Conservation (phyloP, 139 green algal genomes). For the Volvox reticuliferus region DNA sequence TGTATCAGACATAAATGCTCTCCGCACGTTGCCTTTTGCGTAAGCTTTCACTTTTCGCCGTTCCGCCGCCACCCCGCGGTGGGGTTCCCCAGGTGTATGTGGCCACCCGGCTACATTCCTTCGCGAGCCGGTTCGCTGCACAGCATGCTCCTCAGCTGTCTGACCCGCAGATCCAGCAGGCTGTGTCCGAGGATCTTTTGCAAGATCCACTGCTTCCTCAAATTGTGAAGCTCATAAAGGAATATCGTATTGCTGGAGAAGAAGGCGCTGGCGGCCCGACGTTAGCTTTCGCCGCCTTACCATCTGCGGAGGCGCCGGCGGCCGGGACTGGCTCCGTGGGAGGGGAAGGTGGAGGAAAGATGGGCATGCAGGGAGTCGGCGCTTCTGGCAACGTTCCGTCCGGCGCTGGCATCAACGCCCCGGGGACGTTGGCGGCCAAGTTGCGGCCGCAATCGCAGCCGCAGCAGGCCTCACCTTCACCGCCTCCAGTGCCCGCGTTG, state of each 20-base stretch:
- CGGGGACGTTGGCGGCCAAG: background rate
- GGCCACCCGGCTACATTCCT: constrained; percentile 17
- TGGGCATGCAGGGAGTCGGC: background rate
- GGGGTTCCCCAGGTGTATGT: constrained; percentile 15
- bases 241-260: background rate
- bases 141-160: constrained; percentile 26
- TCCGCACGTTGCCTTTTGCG: background rate
- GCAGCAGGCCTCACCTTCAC: background rate
- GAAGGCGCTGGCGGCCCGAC: background rate
- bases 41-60: background rate
- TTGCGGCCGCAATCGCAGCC: background rate
- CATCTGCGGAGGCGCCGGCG: background rate
- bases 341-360: background rate
- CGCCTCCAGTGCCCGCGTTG: background rate
- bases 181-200: constrained; percentile 22
- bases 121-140: constrained; percentile 2
- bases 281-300: background rate
- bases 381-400: background rate
- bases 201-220: background rate
- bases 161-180: constrained; percentile 11
- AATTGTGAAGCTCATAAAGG: background rate
- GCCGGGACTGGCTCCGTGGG: background rate
- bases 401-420: background rate
- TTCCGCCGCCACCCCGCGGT: background rate
- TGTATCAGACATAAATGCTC: background rate